Evolutionary conservation across 2,329 filamentous ascomycete genomes (phyloP).

Genomic region (Trichophyton benhamiae): DNA sequence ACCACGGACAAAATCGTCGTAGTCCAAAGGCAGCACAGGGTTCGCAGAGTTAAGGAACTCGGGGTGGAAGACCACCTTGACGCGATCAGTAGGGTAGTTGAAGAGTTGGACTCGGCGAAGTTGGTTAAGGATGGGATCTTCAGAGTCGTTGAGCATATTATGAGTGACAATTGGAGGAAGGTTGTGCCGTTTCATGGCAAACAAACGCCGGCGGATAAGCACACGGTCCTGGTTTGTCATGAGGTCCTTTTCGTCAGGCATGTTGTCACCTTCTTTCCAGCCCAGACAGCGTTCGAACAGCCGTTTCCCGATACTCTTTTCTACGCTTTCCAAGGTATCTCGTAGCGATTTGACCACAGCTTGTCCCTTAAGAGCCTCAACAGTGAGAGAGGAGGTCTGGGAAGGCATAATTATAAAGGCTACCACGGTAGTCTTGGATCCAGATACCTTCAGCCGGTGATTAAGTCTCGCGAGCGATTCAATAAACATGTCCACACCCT

Average conservation of each 20-base stretch:
- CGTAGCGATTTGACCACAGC: conserved; percentile 92
- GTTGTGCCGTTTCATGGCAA: conserved; percentile 87
- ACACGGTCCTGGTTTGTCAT: conserved; percentile 87
- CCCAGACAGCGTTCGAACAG: conserved; percentile 88
- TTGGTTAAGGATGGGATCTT: conserved; percentile 92
- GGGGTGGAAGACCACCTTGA: conserved; percentile 96
- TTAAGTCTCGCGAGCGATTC: conserved; percentile 90
- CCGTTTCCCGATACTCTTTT: conserved; percentile 80
- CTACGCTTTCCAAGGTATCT: conserved; percentile 86
- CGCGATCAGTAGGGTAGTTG: conserved; percentile 86
- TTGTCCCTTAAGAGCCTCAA: conserved; percentile 91
- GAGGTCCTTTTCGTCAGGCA: conserved; percentile 94
- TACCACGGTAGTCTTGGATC: conserved; percentile 86
- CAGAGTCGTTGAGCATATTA: conserved; percentile 91
- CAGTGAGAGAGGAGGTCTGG: conserved; percentile 85
- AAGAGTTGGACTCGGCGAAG: conserved; percentile 92
- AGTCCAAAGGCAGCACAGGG: conserved; percentile 87
- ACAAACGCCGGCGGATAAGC: conserved; percentile 76
- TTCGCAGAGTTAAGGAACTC: conserved; percentile 95
- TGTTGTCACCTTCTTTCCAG: conserved; percentile 87
- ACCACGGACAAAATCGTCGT: conserved; percentile 95
- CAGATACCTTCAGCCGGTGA: conserved; percentile 71
- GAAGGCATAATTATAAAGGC: conserved; percentile 99
- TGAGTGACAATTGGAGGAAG: conserved; percentile 95
- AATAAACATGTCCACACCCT: conserved; percentile 99